Conservation (phyloP, 768 basidiomycete species). For the Termitomyces sp. region DNA sequence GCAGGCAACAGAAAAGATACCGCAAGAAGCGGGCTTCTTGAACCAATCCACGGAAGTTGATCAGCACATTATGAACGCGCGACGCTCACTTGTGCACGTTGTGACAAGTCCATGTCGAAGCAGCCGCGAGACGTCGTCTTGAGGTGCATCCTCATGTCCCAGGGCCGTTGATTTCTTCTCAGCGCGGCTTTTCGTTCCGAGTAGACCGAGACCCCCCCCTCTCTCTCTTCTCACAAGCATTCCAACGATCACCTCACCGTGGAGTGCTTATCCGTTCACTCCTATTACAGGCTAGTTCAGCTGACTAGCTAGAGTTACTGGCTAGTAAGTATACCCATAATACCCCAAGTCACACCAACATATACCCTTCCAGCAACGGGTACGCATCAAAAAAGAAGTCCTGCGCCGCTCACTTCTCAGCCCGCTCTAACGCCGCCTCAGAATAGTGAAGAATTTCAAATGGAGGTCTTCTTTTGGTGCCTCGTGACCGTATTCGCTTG, state of each 20-base stretch:
- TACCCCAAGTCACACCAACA: not conserved
- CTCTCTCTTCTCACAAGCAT: not conserved
- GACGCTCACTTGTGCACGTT: not conserved
- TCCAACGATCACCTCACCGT: not conserved
- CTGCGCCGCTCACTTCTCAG: not conserved
- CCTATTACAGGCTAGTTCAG: not conserved
- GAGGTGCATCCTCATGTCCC: not conserved
- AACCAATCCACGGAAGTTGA: conserved; percentile 7
- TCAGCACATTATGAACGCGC: conserved; percentile 2
- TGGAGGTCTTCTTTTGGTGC: not conserved
- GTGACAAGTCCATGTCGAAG: not conserved
- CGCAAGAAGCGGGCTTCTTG: conserved; percentile 5
- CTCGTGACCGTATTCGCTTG: not conserved
- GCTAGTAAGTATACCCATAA: not conserved
- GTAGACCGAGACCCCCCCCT: not conserved
- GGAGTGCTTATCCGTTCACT: not conserved
- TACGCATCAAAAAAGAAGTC: not conserved
- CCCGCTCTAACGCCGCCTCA: not conserved
- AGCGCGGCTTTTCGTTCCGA: not conserved
- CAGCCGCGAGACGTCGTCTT: not conserved
- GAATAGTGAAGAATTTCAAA: not conserved
- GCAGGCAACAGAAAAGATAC: not conserved
- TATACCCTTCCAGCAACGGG: not conserved
- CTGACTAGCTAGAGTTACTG: not conserved
- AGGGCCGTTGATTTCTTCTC: not conserved